phyloP scores from a whole-genome alignment of 2,329 filamentous ascomycete genomes.

The Fusarium duplospermum region DNA sequence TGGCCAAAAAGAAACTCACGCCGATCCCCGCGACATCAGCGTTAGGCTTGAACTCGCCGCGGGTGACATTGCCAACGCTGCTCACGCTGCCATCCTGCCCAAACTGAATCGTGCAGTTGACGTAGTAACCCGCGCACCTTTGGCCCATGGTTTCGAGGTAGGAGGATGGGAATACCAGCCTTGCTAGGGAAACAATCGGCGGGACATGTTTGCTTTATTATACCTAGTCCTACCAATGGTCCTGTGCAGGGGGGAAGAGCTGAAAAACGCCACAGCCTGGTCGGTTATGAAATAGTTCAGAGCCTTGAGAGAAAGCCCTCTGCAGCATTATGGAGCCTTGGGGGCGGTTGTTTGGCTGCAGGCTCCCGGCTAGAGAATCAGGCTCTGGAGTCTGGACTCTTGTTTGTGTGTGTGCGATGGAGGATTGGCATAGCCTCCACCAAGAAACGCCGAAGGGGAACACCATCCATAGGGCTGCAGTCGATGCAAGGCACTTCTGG shows the following conservation, averaged over 20 bases:
- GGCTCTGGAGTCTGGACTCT: neutral
- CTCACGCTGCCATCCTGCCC: neutral
- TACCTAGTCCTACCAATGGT: neutral
- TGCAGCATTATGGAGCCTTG: neutral
- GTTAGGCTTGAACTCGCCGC: neutral
- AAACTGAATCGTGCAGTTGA: neutral
- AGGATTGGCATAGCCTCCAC: neutral
- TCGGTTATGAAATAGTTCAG: neutral
- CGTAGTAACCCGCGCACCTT: neutral
- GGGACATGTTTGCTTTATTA: neutral
- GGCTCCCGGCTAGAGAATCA: neutral
- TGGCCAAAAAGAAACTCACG: neutral
- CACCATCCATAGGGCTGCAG: neutral
- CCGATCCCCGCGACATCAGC: constrained; percentile 1
- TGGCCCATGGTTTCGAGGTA: neutral
- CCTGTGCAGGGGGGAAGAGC: neutral
- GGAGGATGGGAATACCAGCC: neutral
- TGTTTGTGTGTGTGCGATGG: neutral
- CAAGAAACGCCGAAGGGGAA: neutral
- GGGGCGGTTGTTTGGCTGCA: neutral
- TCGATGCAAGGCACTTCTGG: neutral
- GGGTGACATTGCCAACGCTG: neutral
- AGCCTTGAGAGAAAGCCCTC: neutral
- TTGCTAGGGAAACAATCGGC: neutral
- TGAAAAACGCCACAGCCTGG: neutral